Evolutionary conservation across 2,329 filamentous ascomycete species (phyloP).

Genomic region (Microsporum canis): DNA sequence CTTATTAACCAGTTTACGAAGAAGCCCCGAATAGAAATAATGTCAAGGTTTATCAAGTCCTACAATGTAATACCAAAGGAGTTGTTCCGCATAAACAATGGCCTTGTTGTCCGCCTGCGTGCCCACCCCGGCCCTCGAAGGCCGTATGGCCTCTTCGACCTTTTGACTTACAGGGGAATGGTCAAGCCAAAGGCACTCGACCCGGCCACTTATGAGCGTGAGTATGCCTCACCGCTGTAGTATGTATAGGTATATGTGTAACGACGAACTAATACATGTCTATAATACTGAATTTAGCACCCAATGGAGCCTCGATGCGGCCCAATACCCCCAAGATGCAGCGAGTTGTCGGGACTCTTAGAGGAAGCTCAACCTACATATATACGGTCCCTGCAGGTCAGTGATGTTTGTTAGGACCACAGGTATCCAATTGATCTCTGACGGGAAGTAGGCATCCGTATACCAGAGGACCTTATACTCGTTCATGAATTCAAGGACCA

Average conservation of each 20-base stretch:
- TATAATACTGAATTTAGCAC: not conserved
- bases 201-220: slow-evolving; percentile 13
- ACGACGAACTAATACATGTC: not conserved
- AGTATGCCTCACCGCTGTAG: not conserved
- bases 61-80: slow-evolving; percentile 15
- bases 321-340: slow-evolving; percentile 8
- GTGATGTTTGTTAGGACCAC: not conserved
- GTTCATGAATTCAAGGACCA: slow-evolving; percentile 19
- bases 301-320: slow-evolving; percentile 13
- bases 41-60: slow-evolving; percentile 8
- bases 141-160: slow-evolving; percentile 13
- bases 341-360: not conserved
- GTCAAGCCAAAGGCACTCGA: slow-evolving; percentile 15
- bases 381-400: not conserved
- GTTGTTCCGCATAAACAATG: slow-evolving; percentile 17
- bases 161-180: slow-evolving; percentile 14
- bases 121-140: slow-evolving; percentile 8
- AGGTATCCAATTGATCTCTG: not conserved
- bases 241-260: not conserved
- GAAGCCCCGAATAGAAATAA: not conserved
- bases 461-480: slow-evolving; percentile 17
- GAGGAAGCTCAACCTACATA: not conserved
- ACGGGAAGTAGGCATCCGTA: slow-evolving; percentile 8
- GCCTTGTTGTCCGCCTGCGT: slow-evolving; percentile 13
- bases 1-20: too few relatives aligned